Percentiles rank a stretch among this genome's conserved stretches.
Evolutionary conservation across 768 basidiomycete genomes (phyloP).

Genomic region (Kwoniella mangroviensis): DNA sequence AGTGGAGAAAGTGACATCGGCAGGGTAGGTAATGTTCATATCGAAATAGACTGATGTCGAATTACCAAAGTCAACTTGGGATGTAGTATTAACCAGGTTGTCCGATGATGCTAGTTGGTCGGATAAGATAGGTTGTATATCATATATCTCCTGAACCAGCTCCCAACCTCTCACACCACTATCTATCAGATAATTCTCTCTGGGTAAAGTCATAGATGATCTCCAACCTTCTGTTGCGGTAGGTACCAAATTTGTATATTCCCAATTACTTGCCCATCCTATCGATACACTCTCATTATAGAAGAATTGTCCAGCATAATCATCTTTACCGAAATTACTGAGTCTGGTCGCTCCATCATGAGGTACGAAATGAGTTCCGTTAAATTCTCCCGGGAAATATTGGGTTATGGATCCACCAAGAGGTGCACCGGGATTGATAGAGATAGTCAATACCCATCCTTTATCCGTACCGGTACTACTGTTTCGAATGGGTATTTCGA

Average conservation of each 20-base stretch:
- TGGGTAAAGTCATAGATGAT: constrained; percentile 41
- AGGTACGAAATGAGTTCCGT: constrained; percentile 44
- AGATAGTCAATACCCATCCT: constrained; percentile 36
- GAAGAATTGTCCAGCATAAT: constrained; percentile 52
- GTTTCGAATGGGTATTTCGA: constrained; percentile 35
- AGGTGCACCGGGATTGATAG: constrained; percentile 38
- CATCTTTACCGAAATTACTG: constrained; percentile 47
- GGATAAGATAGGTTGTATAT: constrained; percentile 24
- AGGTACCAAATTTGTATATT: constrained; percentile 43
- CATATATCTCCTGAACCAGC: constrained; percentile 37
- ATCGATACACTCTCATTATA: constrained; percentile 33
- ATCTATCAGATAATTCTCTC: constrained; percentile 35
- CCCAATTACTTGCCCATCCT: constrained; percentile 49
- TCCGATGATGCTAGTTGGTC: neutral
- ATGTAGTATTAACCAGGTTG: constrained; percentile 27
- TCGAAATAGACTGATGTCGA: constrained; percentile 30
- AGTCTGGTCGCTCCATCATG: constrained; percentile 30
- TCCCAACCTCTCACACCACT: constrained; percentile 26
- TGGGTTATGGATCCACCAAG: constrained; percentile 42
- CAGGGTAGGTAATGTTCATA: constrained; percentile 37
- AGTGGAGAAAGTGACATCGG: constrained; percentile 2
- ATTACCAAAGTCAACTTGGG: constrained; percentile 25
- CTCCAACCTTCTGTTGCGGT: constrained; percentile 46
- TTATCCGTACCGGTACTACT: neutral
- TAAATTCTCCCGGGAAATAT: constrained; percentile 44